These are phyloP conservation scores for Coprinellus micaceus DNA, from an alignment of 768 basidiomycete species.

Conservation along the genomic window DNA sequence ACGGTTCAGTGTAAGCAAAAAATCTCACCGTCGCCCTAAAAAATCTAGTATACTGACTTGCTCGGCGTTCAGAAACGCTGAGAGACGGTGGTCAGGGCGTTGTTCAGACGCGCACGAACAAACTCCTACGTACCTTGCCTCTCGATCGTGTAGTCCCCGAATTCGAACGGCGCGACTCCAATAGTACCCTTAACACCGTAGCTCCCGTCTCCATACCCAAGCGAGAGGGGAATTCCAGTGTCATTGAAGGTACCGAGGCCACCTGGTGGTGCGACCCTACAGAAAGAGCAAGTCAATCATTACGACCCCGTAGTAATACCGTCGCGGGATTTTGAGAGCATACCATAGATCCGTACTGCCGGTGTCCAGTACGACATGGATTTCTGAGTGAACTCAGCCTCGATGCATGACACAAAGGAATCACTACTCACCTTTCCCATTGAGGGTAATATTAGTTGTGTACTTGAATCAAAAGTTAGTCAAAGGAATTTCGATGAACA, in stretches of 20 bases:
- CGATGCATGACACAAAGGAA: background rate
- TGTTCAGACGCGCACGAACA: background rate
- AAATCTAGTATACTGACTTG: background rate
- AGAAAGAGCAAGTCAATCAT: background rate
- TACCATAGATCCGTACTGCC: slow-evolving; percentile 38
- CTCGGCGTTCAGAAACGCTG: slow-evolving; percentile 29
- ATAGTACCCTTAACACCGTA: slow-evolving; percentile 33
- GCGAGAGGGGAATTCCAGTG: slow-evolving; percentile 23
- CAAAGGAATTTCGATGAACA: no score
- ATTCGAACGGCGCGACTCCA: slow-evolving; percentile 27
- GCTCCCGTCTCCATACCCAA: slow-evolving; percentile 34
- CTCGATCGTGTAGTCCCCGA: slow-evolving; percentile 27
- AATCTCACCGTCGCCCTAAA: background rate
- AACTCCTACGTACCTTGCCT: slow-evolving; percentile 13
- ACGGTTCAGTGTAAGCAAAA: background rate
- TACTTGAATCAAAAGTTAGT: slow-evolving; percentile 17
- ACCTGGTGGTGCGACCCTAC: slow-evolving; percentile 31
- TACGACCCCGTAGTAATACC: background rate
- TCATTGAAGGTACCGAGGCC: slow-evolving; percentile 33
- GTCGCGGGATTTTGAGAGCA: background rate
- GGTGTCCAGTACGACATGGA: slow-evolving; percentile 34
- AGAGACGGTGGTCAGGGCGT: background rate
- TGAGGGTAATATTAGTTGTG: slow-evolving; percentile 29
- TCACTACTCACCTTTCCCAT: slow-evolving; percentile 17
- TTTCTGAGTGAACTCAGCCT: slow-evolving; percentile 12